Evolutionary conservation across 257 asterid species (phyloP), one percentile per base, ranked within the genome.

Genomic region (Solanum rostratum): DNA sequence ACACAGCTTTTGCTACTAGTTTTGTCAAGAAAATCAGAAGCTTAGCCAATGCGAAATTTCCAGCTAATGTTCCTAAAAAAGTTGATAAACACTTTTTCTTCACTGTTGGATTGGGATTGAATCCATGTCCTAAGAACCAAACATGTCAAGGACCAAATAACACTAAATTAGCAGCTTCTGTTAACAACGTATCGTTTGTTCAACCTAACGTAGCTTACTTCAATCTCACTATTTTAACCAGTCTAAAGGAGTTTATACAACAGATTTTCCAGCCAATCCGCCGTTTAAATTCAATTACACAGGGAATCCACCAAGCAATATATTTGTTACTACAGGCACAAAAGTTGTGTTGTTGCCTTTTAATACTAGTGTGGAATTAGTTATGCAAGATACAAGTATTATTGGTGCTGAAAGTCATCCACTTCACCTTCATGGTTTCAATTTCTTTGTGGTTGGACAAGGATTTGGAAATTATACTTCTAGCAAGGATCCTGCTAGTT

Each of bases 301-400:
- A 27, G 95, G 95, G 37, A 86, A 37, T 45, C 93, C 93, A 80
- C 93, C 91, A 7, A 81, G 4, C 57, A 92, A 93, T 83, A 33
- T 13, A 3, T 65, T 88, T 85, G 91, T 86, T 52, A 80, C 39
- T n/a, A 85, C 60, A 14, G 94, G 93, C 46, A 93, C 97, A 53
- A 92, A 88, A 68, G 91, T 87, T 74, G 90, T 74, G 90, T 87
- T 19, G 81, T 88, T 93, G 19, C 87, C 89, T 3, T 92, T 84
- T 39, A 91, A 89, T 76, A 60, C 94, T 7, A 84, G 86, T 33
- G 94, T 91, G 80, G 93, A 93, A 85, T 83, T 93, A 82, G 89
- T 93, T 16, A 3, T 93, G 88, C 97, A 93, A 86, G 97, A 92
- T 22, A 92, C 95, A 10, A 92, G 94, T 88, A 89, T 92, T 46